A percentile compares a stretch with the other conserved stretches of the same genome.
Conservation (phyloP, 225 moss, liverwort and hornwort species). For the Asterella californica region DNA sequence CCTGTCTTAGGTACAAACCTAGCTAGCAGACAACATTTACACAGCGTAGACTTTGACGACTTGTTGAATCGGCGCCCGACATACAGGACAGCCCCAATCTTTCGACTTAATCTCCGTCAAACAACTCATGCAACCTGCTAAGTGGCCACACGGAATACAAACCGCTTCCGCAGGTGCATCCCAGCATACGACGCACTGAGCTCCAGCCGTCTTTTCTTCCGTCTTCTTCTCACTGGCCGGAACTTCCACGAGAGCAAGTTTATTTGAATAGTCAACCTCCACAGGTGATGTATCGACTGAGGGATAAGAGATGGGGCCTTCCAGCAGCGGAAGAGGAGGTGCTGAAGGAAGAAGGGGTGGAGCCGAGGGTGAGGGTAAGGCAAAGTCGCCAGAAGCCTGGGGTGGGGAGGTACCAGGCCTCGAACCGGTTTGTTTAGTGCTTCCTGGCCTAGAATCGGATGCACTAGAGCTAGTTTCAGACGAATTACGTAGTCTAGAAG, state of each 20-base stretch:
- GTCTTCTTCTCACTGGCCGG: constrained; percentile 19
- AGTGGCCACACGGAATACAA: constrained; percentile 94
- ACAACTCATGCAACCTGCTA: constrained; percentile 91
- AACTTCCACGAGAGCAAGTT: constrained; percentile 21
- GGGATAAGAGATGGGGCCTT: constrained; percentile 72
- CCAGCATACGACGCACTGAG: constrained; percentile 95
- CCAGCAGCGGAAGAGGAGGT: constrained; percentile 59
- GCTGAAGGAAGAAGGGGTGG: constrained; percentile 58
- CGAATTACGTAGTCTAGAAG: constrained; percentile 27
- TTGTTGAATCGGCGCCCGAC: constrained; percentile 82
- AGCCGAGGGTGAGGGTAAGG: constrained; percentile 23
- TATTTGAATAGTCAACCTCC: constrained; percentile 47
- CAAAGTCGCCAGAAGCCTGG: constrained; percentile 15
- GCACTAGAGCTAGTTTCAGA: constrained; percentile 25
- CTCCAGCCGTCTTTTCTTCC: constrained; percentile 51
- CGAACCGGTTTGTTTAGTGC: constrained; percentile 27
- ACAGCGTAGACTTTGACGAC: constrained; percentile 89
- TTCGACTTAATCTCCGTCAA: constrained; percentile 84
- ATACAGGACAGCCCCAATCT: constrained; percentile 94
- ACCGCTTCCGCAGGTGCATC: constrained; percentile 87
- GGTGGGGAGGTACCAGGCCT: constrained; percentile 18
- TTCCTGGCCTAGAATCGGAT: constrained; percentile 29
- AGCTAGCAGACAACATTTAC: constrained; percentile 31
- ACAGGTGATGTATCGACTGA: constrained; percentile 62
- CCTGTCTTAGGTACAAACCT: background rate